These are phyloP conservation scores for Ambrosiella beaveri DNA, from an alignment of 2,329 filamentous ascomycete species.

Conservation along the genomic window DNA sequence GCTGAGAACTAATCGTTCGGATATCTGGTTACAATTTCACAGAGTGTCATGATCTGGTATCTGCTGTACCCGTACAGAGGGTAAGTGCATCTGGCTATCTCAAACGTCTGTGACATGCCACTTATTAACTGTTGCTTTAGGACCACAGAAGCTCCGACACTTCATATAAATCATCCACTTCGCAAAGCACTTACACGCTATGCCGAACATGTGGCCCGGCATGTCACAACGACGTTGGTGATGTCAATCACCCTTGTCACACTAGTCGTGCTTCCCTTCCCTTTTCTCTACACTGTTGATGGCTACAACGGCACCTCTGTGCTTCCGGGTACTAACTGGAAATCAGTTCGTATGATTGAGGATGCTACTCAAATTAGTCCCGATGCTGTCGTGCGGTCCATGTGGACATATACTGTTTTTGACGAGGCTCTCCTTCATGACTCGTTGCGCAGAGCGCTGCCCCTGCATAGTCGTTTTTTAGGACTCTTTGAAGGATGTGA, in stretches of 20 bases:
- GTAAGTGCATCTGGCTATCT: constrained; percentile 28
- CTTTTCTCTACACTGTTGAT: constrained; percentile 57
- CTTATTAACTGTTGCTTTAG: constrained; percentile 23
- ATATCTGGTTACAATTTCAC: neutral
- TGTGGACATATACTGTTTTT: constrained; percentile 68
- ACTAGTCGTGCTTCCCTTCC: constrained; percentile 54
- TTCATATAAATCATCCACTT: constrained; percentile 47
- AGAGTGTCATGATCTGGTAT: constrained; percentile 51
- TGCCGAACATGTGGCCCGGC: constrained; percentile 50
- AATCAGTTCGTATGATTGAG: constrained; percentile 47
- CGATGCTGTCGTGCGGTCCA: constrained; percentile 66
- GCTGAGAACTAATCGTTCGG: neutral
- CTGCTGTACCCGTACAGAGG: constrained; percentile 60
- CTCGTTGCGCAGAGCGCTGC: constrained; percentile 47
- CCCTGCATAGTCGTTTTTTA: constrained; percentile 53
- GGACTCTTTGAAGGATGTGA: constrained; percentile 33
- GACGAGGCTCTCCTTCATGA: constrained; percentile 55
- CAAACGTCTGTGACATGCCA: constrained; percentile 5
- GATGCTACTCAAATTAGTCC: constrained; percentile 32
- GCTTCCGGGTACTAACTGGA: constrained; percentile 68
- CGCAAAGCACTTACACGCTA: constrained; percentile 49
- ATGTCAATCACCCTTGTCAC: constrained; percentile 56
- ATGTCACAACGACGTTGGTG: constrained; percentile 58
- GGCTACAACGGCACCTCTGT: constrained; percentile 54
- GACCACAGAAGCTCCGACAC: constrained; percentile 55